phyloP scores from a whole-genome alignment of 805 yeast species.

The Ogataea haglerorum region DNA sequence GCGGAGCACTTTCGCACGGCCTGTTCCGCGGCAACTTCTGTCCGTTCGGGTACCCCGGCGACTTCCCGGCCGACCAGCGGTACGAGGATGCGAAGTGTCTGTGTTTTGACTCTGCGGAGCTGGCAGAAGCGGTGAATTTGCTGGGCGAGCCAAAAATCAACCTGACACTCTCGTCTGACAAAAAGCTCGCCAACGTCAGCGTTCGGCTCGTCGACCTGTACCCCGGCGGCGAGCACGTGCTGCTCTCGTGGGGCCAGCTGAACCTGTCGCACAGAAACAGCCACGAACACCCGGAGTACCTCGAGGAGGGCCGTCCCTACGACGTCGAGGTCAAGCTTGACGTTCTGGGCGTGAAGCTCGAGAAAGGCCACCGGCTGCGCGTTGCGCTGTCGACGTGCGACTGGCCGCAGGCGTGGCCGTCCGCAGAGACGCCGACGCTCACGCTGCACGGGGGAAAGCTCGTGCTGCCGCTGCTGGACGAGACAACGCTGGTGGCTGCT shows the following conservation, averaged over 20 bases:
- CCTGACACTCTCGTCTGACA: conserved; percentile 35
- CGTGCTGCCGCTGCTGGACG: conserved; percentile 30
- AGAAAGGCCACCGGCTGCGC: conserved; percentile 37
- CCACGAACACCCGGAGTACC: conserved; percentile 38
- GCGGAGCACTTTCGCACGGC: conserved; percentile 41
- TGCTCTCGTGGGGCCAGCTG: conserved; percentile 46
- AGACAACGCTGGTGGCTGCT: conserved; percentile 12
- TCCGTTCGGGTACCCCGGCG: conserved; percentile 46
- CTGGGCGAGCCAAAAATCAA: conserved; percentile 39
- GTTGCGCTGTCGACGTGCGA: conserved; percentile 43
- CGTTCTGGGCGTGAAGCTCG: conserved; percentile 37
- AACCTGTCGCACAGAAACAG: conserved; percentile 41
- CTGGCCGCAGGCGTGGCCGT: conserved; percentile 50
- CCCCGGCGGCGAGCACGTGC: conserved; percentile 34
- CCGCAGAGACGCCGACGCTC: conserved; percentile 38
- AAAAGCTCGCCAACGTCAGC: conserved; percentile 37
- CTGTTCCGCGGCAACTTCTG: conserved; percentile 43
- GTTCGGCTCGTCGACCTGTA: conserved; percentile 40
- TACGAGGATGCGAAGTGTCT: conserved; percentile 40
- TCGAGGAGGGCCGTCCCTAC: conserved; percentile 33
- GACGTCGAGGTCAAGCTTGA: conserved; percentile 36
- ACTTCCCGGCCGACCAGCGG: conserved; percentile 44
- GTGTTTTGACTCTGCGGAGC: conserved; percentile 33
- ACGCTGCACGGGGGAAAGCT: conserved; percentile 33
- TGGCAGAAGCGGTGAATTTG: conserved; percentile 27